These are phyloP conservation scores for Lotmaria passim DNA, from an alignment of 208 protist genomes.

Conservation along the genomic window DNA sequence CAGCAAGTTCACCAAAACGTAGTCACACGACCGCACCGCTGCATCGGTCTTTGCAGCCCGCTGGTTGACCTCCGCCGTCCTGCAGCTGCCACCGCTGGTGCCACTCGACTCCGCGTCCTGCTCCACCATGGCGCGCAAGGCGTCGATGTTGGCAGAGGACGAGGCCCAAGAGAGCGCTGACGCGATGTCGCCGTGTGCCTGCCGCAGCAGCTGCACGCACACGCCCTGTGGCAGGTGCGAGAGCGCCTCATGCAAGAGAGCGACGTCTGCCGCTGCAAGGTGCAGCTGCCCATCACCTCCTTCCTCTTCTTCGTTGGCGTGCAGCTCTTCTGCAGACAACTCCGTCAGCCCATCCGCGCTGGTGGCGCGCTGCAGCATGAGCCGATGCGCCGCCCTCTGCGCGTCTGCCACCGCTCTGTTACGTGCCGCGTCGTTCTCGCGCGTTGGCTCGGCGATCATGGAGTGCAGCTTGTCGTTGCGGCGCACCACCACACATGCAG, in stretches of 20 bases:
- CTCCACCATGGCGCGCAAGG: conserved; percentile 23
- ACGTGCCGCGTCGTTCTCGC: background rate
- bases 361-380: conserved; percentile 36
- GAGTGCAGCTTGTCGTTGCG: conserved; percentile 43
- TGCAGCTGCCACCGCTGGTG: background rate
- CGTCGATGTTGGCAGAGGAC: conserved; percentile 12
- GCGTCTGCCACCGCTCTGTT: conserved; percentile 7
- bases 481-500: conserved; percentile 36
- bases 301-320: conserved; percentile 19
- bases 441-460: conserved; percentile 12
- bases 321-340: background rate
- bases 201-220: conserved; percentile 35
- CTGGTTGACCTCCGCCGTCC: background rate
- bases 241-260: conserved; percentile 45
- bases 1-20: conserved; percentile 56
- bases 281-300: background rate
- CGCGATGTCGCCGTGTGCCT: conserved; percentile 28
- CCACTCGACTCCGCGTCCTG: conserved; percentile 11
- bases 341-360: conserved; percentile 20
- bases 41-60: conserved; percentile 18
- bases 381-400: conserved; percentile 18
- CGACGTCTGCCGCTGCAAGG: conserved; percentile 35
- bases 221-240: conserved; percentile 31
- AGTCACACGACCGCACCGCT: conserved; percentile 25
- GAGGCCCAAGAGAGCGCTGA: conserved; percentile 25